Evolutionary conservation across 352 stramenopile species (phyloP).

Genomic region (Elongisporangium prolatum): DNA sequence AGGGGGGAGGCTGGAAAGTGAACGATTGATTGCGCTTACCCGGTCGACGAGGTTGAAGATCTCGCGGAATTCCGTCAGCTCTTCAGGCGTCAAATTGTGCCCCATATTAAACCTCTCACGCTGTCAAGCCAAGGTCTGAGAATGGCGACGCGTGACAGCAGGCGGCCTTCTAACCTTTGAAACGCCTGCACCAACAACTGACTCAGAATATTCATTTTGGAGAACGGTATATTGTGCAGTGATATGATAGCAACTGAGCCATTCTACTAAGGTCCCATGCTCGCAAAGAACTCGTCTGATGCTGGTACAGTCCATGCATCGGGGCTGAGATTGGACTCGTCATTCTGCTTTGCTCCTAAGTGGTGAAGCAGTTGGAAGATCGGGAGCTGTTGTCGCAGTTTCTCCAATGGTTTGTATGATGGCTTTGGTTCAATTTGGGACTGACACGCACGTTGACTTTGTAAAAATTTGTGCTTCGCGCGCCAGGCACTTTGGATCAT

Average conservation of each 20-base stretch:
- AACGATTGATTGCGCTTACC: too few species aligned
- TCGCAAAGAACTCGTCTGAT: neutral
- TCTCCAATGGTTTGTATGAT: slow-evolving; percentile 2
- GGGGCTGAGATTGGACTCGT: neutral
- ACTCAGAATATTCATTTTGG: neutral
- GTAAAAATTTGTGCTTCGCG: slow-evolving; percentile 3
- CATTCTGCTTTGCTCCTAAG: slow-evolving; percentile 11
- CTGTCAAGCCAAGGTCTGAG: neutral
- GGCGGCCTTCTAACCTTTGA: neutral
- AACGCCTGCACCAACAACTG: neutral
- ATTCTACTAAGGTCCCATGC: neutral
- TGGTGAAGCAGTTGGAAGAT: slow-evolving; percentile 8
- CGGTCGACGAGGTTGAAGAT: slow-evolving; percentile 95
- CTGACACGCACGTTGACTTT: neutral
- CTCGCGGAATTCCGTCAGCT: slow-evolving; percentile 91
- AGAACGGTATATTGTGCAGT: neutral
- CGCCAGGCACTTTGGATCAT: slow-evolving; percentile 28
- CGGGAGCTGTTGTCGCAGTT: neutral
- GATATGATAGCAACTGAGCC: neutral
- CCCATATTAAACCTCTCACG: slow-evolving; percentile 28
- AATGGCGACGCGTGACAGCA: neutral
- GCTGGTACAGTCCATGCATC: neutral
- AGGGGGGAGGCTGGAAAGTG: too few species aligned
- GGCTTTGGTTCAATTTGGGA: neutral
- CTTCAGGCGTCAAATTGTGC: slow-evolving; percentile 63